phyloP scores from a whole-genome alignment of 1,139 yeast species.

The Hanseniaspora uvarum region DNA sequence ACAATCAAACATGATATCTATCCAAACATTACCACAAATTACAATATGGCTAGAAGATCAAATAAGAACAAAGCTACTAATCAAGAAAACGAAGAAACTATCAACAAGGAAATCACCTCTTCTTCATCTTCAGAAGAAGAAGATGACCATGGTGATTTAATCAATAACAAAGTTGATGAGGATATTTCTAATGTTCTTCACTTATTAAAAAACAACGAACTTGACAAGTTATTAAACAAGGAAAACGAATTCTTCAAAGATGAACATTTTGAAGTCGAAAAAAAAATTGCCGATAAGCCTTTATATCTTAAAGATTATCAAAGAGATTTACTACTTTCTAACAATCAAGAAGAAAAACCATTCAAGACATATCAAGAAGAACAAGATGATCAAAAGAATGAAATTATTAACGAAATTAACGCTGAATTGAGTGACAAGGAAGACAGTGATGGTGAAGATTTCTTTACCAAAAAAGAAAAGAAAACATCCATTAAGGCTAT shows the following conservation, averaged over 20 bases:
- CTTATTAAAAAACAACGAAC: slow-evolving; percentile 60
- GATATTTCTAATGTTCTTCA: slow-evolving; percentile 64
- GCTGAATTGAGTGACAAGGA: slow-evolving; percentile 46
- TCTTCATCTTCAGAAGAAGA: slow-evolving; percentile 50
- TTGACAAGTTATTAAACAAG: slow-evolving; percentile 47
- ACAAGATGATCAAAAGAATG: slow-evolving; percentile 63
- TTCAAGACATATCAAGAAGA: slow-evolving; percentile 61
- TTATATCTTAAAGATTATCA: slow-evolving; percentile 87
- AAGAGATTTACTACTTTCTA: slow-evolving; percentile 59
- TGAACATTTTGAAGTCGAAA: slow-evolving; percentile 31
- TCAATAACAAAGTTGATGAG: slow-evolving; percentile 74
- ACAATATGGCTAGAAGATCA: slow-evolving; percentile 20
- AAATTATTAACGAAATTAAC: slow-evolving; percentile 65
- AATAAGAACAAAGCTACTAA: slow-evolving; percentile 49
- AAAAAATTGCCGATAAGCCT: slow-evolving; percentile 44
- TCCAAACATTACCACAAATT: background rate
- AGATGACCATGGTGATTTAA: slow-evolving; percentile 81
- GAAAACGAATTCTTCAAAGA: slow-evolving; percentile 62
- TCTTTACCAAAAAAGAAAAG: slow-evolving; percentile 49
- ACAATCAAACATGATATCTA: background rate
- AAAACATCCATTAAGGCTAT: slow-evolving; percentile 20
- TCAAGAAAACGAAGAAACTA: slow-evolving; percentile 24
- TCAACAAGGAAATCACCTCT: background rate
- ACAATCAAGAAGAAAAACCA: slow-evolving; percentile 42
- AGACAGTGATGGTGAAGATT: slow-evolving; percentile 39